Evolutionary conservation across 83 land plant genomes (phyloP).

Genomic region (Isoetes engelmannii): DNA sequence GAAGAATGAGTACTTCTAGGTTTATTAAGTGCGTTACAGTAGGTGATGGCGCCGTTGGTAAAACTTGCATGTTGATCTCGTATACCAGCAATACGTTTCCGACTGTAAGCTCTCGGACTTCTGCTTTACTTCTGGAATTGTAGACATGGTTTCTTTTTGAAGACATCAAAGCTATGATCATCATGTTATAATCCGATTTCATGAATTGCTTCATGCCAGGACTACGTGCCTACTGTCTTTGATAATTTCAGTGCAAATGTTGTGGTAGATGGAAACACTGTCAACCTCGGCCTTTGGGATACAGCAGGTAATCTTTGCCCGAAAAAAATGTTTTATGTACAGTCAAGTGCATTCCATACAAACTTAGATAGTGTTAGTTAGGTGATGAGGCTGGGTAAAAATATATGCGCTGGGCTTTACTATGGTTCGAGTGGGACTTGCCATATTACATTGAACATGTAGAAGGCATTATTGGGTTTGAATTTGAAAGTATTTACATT

Average conservation of each 20-base stretch:
- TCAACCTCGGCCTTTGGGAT: constrained; percentile 34
- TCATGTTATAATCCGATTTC: no score
- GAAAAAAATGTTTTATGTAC: no score
- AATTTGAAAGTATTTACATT: no score
- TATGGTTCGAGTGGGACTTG: no score
- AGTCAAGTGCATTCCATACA: no score
- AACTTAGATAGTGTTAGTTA: no score
- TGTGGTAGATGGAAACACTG: constrained; percentile 34
- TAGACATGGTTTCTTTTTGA: not conserved
- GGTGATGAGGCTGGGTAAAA: not conserved
- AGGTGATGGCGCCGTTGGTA: constrained; percentile 67
- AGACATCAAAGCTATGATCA: no score
- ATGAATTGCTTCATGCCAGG: constrained; percentile 9
- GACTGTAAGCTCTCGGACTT: constrained; percentile 34
- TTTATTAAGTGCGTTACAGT: constrained; percentile 51
- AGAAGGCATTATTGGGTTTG: no score
- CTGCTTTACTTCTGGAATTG: not conserved
- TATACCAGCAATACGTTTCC: constrained; percentile 73
- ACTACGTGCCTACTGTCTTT: constrained; percentile 32
- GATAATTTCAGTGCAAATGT: constrained; percentile 35
- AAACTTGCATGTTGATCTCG: constrained; percentile 64
- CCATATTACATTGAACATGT: no score
- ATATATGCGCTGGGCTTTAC: not conserved
- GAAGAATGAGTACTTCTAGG: constrained; percentile 26
- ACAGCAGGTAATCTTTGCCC: constrained; percentile 20